phyloP scores from a whole-genome alignment of 2,329 filamentous ascomycete genomes.

The Paecilomyces fulvus region DNA sequence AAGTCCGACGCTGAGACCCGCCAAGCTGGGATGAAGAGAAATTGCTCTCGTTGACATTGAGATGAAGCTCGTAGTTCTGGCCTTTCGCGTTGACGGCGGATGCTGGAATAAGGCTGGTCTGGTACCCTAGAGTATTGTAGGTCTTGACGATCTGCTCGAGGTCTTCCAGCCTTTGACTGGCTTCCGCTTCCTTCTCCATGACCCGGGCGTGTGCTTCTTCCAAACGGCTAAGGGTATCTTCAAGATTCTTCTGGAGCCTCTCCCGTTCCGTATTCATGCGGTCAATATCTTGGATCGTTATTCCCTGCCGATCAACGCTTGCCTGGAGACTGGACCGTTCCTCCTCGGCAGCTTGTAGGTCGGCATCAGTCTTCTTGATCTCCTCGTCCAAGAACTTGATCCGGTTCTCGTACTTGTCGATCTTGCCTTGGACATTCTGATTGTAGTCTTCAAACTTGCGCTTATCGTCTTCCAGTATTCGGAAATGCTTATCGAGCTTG shows the following conservation, averaged over 20 bases:
- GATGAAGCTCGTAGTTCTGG: conserved; percentile 70
- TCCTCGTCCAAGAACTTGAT: conserved; percentile 79
- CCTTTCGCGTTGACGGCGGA: conserved; percentile 81
- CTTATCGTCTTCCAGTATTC: conserved; percentile 89
- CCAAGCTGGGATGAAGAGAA: conserved; percentile 58
- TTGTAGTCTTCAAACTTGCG: conserved; percentile 96
- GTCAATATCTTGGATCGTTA: conserved; percentile 97
- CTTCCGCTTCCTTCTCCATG: conserved; percentile 79
- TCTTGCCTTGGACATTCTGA: conserved; percentile 68
- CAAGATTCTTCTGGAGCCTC: conserved; percentile 79
- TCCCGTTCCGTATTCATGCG: conserved; percentile 96
- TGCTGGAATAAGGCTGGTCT: conserved; percentile 80
- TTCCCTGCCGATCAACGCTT: conserved; percentile 83
- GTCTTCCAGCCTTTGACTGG: conserved; percentile 77
- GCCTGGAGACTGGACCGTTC: conserved; percentile 74
- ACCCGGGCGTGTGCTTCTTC: conserved; percentile 80
- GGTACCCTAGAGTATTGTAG: conserved; percentile 91
- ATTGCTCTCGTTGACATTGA: conserved; percentile 74
- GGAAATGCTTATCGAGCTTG: conserved; percentile 79
- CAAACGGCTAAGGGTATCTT: conserved; percentile 63
- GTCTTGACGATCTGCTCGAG: conserved; percentile 82
- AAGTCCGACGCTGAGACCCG: conserved; percentile 40
- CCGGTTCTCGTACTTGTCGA: conserved; percentile 78
- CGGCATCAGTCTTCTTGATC: conserved; percentile 66
- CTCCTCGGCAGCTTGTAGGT: conserved; percentile 70